Base-by-base conservation (phyloP, 352 stramenopile species). In the Pythium brachiatum region DNA sequence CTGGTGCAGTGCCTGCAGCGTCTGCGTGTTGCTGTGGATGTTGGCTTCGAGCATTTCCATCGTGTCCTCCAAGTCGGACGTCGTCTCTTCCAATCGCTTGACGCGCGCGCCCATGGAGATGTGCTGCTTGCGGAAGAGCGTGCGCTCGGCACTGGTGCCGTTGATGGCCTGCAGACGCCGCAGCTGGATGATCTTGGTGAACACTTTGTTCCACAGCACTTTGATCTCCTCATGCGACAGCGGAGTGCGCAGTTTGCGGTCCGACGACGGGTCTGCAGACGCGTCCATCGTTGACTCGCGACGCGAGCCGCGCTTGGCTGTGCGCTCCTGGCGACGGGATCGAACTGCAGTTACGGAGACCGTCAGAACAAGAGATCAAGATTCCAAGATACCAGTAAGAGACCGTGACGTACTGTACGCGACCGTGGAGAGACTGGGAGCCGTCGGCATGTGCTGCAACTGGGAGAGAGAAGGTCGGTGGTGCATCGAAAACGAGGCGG, bases 41-140 rank as follows among this genome's bases (percentile, higher is more conserved):
- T 60, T 73, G 1, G 44, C 36, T 52, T 88, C 74, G 2, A 89
- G 68, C 32, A 81, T 60, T 43, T 81, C 76, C 9, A 88, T 61
- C 16, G 75, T 73, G 44, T 81, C 77, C 47, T 89, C 79, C 16
- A 88, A 16, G 31, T 84, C 78, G 3, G 41, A 53, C 5, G 66
- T 62, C 0, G 75, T 77, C 57, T 89, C 79, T 58, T 91, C 82
- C 0, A 91, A 69, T 3, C 79, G 68, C 53, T 76, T 76, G 3
- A 91, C 75, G 2, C 79, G 79, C 11, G 76, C 72, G 1, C 82
- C 82, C 62, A 91, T 85, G 3, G 82, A 89, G 11, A 84, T 73
- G 56, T 87, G 81, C 31, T 87, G 66, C 43, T 75, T 79, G 12
- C 75, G 78, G 60, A 88, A 88, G 0, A 89, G 59, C 8, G 74